Evolutionary conservation across 2,329 filamentous ascomycete species (phyloP).

Genomic region (Tothia fuscella): DNA sequence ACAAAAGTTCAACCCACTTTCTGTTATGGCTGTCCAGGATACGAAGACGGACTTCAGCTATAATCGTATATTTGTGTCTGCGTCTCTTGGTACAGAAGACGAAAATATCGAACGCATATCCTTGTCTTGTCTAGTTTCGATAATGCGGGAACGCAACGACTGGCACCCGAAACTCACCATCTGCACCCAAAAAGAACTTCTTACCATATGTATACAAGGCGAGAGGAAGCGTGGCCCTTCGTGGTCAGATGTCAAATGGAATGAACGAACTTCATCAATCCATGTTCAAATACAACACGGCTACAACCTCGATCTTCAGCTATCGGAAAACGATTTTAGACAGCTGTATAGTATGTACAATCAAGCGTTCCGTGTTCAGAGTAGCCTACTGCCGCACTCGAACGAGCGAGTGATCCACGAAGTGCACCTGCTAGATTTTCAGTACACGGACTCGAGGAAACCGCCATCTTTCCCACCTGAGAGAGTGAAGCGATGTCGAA

Average conservation of each 20-base stretch:
- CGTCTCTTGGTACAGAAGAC: conserved; percentile 61
- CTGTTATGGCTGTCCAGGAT: conserved; percentile 68
- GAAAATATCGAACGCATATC: conserved; percentile 54
- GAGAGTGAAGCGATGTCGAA: conserved; percentile 55
- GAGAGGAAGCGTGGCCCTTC: conserved; percentile 56
- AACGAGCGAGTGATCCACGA: conserved; percentile 63
- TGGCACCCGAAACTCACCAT: conserved; percentile 61
- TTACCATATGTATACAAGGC: conserved; percentile 62
- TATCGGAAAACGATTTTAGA: conserved; percentile 65
- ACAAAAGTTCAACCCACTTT: conserved; percentile 39
- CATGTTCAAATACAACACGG: conserved; percentile 62
- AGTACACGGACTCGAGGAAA: conserved; percentile 67
- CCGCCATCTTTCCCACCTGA: conserved; percentile 66
- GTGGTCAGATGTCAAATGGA: conserved; percentile 78
- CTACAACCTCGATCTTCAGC: conserved; percentile 59
- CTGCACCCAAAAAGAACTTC: conserved; percentile 65
- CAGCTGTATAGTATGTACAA: conserved; percentile 75
- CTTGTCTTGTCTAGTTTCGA: conserved; percentile 64
- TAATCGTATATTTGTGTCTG: conserved; percentile 63
- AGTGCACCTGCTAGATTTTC: conserved; percentile 58
- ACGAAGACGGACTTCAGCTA: conserved; percentile 64
- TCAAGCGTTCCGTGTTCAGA: conserved; percentile 66
- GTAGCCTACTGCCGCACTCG: conserved; percentile 52
- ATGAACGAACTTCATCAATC: conserved; percentile 52
- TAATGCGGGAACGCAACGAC: conserved; percentile 58